Base-by-base conservation (phyloP, 306 rosid genomes). In the Mimosa bimucronata region DNA sequence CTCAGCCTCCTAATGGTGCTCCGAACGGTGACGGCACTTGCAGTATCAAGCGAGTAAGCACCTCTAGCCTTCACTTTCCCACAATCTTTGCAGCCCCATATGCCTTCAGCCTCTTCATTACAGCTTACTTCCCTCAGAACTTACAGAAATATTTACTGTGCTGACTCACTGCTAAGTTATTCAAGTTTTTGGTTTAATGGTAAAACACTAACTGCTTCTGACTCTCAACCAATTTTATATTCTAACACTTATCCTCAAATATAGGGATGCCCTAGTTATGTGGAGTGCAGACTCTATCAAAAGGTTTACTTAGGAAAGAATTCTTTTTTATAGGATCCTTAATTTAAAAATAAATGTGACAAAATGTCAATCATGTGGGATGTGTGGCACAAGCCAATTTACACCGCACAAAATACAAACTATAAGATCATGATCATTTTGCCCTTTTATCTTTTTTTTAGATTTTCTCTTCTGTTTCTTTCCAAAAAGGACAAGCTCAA, bases 321-420 rank as follows among this genome's bases (percentile, higher is more conserved):
- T 19, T 52, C 10, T 19, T 52, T 52, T 6, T 9, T 52, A 52
- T 7, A 19, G 12, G n/a, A 18, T 34, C 46, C 9, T 19, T 66
- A 19, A 37, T 19, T 66, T 34, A n/a, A 19, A 29, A 64, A 30
- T 7, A 62, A 64, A 64, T 64, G 41, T 62, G 18, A 34, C 9
- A 37, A 41, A 9, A 19, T 8, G 13, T 66, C 71, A 37, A 37
- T 37, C 28, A 34, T 37, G 71, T n/a, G 19, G 71, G 10, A 64
- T 19, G 28, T 3, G 45, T 3, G 46, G 19, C 66, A 11, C 64
- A 57, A 65, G 74, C 76, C 78, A 65, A 30, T 68, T 75, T 65
- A 58, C 70, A 38, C 41, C 71, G 5, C 70, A 9, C 71, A 60
- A 26, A 52, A 79, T 73, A 81, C 71, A 84, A 38, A 84, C 71